Conservation (phyloP, 768 basidiomycete species). For the Boletus reticulatus region DNA sequence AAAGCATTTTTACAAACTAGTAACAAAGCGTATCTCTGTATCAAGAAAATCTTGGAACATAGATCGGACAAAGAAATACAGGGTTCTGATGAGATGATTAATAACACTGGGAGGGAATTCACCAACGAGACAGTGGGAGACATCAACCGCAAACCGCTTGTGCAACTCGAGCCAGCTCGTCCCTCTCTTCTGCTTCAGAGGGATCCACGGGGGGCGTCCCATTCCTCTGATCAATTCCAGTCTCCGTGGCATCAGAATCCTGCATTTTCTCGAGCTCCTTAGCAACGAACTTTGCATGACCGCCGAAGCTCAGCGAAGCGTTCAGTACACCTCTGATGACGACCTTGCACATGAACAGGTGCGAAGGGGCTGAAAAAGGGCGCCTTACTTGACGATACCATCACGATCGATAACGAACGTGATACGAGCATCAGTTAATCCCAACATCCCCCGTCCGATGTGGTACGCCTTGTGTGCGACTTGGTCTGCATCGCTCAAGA, state of each 20-base stretch:
- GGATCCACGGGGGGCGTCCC: constrained; percentile 3
- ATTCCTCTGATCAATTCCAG: not conserved
- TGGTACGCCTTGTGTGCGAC: constrained; percentile 61
- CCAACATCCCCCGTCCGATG: constrained; percentile 66
- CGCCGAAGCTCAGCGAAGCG: constrained; percentile 58
- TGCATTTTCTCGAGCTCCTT: constrained; percentile 58
- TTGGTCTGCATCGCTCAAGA: constrained; percentile 70
- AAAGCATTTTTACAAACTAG: too few relatives aligned
- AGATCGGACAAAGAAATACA: too few relatives aligned
- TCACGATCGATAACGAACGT: constrained; percentile 77
- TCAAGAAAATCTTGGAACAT: too few relatives aligned
- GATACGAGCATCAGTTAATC: constrained; percentile 59
- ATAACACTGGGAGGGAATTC: not conserved
- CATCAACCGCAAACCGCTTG: constrained; percentile 18
- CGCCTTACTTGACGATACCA: constrained; percentile 59
- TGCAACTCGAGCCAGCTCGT: constrained; percentile 23
- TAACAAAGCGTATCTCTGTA: too few relatives aligned
- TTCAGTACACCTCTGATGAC: constrained; percentile 53
- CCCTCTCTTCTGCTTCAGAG: constrained; percentile 7
- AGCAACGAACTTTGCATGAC: constrained; percentile 69
- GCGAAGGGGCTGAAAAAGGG: not conserved
- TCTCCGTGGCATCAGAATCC: not conserved
- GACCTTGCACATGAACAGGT: not conserved
- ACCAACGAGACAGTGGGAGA: not conserved
- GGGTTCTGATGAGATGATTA: too few relatives aligned